A percentile compares a stretch with the other conserved stretches of the same genome.
phyloP scores from a whole-genome alignment of 2,329 filamentous ascomycete species.

The Exophiala aquamarina region DNA sequence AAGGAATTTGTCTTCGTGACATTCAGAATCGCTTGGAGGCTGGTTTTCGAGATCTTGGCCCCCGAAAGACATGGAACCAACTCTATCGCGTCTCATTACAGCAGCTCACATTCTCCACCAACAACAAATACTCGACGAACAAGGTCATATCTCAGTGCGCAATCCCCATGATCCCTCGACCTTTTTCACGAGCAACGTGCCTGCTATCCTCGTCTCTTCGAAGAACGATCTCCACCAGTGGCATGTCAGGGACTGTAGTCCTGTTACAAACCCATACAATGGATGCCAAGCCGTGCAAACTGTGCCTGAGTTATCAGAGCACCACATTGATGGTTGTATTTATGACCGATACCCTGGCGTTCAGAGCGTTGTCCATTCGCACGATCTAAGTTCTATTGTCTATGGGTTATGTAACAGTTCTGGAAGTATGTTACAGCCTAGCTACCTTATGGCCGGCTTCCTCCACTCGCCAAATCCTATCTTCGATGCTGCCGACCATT shows the following conservation, averaged over 20 bases:
- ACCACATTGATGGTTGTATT: slow-evolving; percentile 49
- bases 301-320: slow-evolving; percentile 31
- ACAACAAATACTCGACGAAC: too few relatives aligned
- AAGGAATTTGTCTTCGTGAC: too few relatives aligned
- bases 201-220: slow-evolving; percentile 15
- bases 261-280: slow-evolving; percentile 1
- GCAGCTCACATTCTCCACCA: too few relatives aligned
- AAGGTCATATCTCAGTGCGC: too few relatives aligned
- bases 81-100: too few relatives aligned
- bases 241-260: slow-evolving; percentile 12
- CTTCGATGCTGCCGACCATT: slow-evolving; percentile 34
- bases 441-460: slow-evolving; percentile 47
- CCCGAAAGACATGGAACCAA: too few relatives aligned
- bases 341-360: slow-evolving; percentile 42
- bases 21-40: too few relatives aligned
- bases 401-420: slow-evolving; percentile 35
- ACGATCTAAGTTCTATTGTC: slow-evolving; percentile 44
- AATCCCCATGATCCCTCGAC: slow-evolving; percentile 2
- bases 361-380: slow-evolving; percentile 45
- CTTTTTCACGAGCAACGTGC: slow-evolving; percentile 19
- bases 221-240: slow-evolving; percentile 15
- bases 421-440: slow-evolving; percentile 36
- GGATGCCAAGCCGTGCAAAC: slow-evolving; percentile 1
- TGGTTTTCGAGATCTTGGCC: too few relatives aligned
- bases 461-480: slow-evolving; percentile 36